Evolutionary conservation across 768 basidiomycete genomes (phyloP).

Genomic region (Collybia sp.): DNA sequence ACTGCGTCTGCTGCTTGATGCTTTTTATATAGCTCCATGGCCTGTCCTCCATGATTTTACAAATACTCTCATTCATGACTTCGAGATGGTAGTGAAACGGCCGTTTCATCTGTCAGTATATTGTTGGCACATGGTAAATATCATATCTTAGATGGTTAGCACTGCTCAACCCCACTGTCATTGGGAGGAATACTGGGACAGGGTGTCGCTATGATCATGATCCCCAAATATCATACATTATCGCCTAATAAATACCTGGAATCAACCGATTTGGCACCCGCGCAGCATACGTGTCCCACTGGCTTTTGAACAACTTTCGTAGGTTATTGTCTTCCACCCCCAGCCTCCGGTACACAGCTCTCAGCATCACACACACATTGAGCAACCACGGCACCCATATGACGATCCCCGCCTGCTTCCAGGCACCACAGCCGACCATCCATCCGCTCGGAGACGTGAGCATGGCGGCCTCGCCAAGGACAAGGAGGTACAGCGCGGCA

Average conservation of each 20-base stretch:
- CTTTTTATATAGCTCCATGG: too few species aligned
- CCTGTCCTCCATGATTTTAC: too few species aligned
- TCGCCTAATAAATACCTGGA: slow-evolving; percentile 3
- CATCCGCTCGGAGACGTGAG: slow-evolving; percentile 27
- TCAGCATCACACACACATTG: slow-evolving; percentile 29
- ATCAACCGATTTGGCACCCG: slow-evolving; percentile 6
- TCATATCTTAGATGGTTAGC: too few species aligned
- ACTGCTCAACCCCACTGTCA: too few species aligned
- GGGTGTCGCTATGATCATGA: too few species aligned
- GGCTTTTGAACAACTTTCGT: slow-evolving; percentile 2
- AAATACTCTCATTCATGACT: too few species aligned
- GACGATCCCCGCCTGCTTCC: slow-evolving; percentile 15
- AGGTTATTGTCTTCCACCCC: slow-evolving; percentile 16
- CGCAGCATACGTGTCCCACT: slow-evolving; percentile 8
- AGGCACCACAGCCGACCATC: slow-evolving; percentile 18
- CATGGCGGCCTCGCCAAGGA: slow-evolving; percentile 26
- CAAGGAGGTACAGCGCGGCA: slow-evolving; percentile 32
- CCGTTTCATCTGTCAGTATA: too few species aligned
- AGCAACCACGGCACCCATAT: slow-evolving; percentile 22
- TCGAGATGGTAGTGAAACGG: too few species aligned
- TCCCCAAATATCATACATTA: too few species aligned
- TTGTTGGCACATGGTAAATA: too few species aligned
- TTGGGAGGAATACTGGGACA: too few species aligned
- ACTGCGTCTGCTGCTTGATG: too few species aligned
- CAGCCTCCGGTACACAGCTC: slow-evolving; percentile 24